Percentiles rank a stretch among this genome's conserved stretches.
These are phyloP conservation scores for Antitrichia curtipendula DNA, from an alignment of 225 moss, liverwort and hornwort genomes.

Conservation along the genomic window DNA sequence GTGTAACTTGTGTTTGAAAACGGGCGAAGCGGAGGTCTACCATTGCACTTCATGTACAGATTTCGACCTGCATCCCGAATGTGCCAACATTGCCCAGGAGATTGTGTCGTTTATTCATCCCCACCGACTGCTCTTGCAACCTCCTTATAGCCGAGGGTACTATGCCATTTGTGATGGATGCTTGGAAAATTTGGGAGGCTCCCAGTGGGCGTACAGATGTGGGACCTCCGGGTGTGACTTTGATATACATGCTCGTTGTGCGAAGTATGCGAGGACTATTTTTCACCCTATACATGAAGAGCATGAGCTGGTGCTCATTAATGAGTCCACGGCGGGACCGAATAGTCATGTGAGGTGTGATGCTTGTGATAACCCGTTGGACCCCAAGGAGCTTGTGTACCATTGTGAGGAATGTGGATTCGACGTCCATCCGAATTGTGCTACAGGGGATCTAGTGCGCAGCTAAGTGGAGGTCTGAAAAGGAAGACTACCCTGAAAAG, in stretches of 20 bases:
- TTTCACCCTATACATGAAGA: constrained; percentile 34
- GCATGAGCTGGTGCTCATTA: constrained; percentile 32
- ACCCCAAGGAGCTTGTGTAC: constrained; percentile 32
- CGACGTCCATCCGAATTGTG: constrained; percentile 43
- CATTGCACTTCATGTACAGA: constrained; percentile 35
- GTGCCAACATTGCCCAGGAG: constrained; percentile 20
- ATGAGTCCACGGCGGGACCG: constrained; percentile 10
- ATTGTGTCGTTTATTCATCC: constrained; percentile 20
- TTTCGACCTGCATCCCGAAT: constrained; percentile 38
- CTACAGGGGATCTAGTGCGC: constrained; percentile 17
- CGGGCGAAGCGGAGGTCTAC: constrained; percentile 22
- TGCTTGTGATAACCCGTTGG: constrained; percentile 11
- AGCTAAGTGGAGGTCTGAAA: not conserved
- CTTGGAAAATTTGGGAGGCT: constrained; percentile 23
- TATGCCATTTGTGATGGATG: constrained; percentile 47
- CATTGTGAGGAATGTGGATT: constrained; percentile 47
- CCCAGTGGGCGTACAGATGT: constrained; percentile 43
- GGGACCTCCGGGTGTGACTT: constrained; percentile 22
- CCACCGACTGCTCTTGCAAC: constrained; percentile 27
- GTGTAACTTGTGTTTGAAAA: constrained; percentile 30
- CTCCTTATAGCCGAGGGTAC: constrained; percentile 30
- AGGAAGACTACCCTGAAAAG: not conserved
- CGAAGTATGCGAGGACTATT: constrained; percentile 23
- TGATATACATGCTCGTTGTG: constrained; percentile 45
- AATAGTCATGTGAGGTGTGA: constrained; percentile 19